Percentiles rank a stretch among this genome's conserved stretches.
These are phyloP conservation scores for Globisporangium heterothallicum DNA, from an alignment of 352 stramenopile genomes.

Conservation along the genomic window DNA sequence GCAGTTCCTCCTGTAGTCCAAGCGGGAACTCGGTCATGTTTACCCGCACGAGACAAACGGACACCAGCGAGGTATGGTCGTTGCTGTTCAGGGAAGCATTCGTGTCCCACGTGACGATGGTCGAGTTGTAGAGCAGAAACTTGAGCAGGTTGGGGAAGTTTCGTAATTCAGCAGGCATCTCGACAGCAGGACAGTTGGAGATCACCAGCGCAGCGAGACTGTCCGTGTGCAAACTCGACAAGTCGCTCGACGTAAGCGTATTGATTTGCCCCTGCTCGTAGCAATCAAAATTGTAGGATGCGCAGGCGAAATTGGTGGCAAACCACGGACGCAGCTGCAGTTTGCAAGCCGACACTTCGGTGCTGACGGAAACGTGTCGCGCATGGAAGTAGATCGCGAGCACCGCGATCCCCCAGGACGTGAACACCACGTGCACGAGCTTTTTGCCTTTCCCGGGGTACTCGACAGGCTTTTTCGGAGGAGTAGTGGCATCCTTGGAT, in stretches of 20 bases:
- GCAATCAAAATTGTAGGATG: constrained; percentile 32
- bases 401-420: constrained; percentile 22
- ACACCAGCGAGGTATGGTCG: constrained; percentile 14
- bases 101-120: constrained; percentile 18
- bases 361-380: constrained; percentile 16
- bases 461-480: constrained; percentile 4
- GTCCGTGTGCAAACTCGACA: constrained; percentile 16
- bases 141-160: constrained; percentile 27
- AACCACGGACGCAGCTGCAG: constrained; percentile 29
- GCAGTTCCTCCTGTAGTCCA: constrained; percentile 7
- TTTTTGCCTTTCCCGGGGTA: constrained; percentile 11
- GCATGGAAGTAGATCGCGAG: constrained; percentile 28
- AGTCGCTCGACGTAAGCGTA: constrained; percentile 16
- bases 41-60: constrained; percentile 11
- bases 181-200: constrained; percentile 24
- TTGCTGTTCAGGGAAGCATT: constrained; percentile 19
- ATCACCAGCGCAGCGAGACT: constrained; percentile 26
- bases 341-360: constrained; percentile 23
- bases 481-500: background rate
- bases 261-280: constrained; percentile 18
- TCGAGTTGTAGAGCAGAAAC: constrained; percentile 34
- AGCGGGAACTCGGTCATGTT: constrained; percentile 17
- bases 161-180: constrained; percentile 20
- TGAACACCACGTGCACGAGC: constrained; percentile 30
- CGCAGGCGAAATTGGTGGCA: constrained; percentile 23